phyloP scores from a whole-genome alignment of 1,284 basidiomycete genomes.

The Agroathelia rolfsii region DNA sequence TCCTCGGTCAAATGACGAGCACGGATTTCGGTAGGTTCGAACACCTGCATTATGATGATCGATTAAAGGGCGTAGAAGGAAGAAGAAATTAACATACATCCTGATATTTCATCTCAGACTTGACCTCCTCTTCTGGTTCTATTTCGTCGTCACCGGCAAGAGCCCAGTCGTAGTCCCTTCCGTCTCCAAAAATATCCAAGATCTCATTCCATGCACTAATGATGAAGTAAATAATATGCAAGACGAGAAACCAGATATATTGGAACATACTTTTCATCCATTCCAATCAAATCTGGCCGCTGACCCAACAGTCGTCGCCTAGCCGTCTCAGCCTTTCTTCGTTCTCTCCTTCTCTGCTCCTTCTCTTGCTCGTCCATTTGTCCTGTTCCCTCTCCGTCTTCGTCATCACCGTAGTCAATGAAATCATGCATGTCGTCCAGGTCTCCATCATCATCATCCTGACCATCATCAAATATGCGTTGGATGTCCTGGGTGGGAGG shows the following conservation, averaged over 20 bases:
- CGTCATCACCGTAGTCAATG: conserved; percentile 89
- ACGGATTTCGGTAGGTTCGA: conserved; percentile 95
- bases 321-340: conserved; percentile 54
- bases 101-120: conserved; percentile 76
- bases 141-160: conserved; percentile 68
- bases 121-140: conserved; percentile 47
- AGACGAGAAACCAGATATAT: conserved; percentile 9
- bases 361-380: conserved; percentile 62
- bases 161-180: conserved; percentile 95
- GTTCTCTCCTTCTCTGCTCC: conserved; percentile 63
- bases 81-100: conserved; percentile 57
- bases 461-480: conserved; percentile 82
- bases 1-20: conserved; percentile 88
- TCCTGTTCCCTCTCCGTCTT: conserved; percentile 59
- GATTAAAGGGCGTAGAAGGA: conserved; percentile 6
- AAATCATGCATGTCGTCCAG: conserved; percentile 81
- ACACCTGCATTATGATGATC: conserved; percentile 54
- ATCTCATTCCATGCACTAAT: conserved; percentile 93
- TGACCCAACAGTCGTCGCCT: conserved; percentile 49
- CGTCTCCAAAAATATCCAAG: conserved; percentile 94
- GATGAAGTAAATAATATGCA: conserved; percentile 15
- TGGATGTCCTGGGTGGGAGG: conserved; percentile 61
- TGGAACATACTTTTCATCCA: conserved; percentile 72
- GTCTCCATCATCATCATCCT: conserved; percentile 62
- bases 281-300: conserved; percentile 73